A percentile compares a stretch with the other conserved stretches of the same genome.
Evolutionary conservation across 2,329 filamentous ascomycete genomes (phyloP).

Genomic region (Leptodontidium sp.): DNA sequence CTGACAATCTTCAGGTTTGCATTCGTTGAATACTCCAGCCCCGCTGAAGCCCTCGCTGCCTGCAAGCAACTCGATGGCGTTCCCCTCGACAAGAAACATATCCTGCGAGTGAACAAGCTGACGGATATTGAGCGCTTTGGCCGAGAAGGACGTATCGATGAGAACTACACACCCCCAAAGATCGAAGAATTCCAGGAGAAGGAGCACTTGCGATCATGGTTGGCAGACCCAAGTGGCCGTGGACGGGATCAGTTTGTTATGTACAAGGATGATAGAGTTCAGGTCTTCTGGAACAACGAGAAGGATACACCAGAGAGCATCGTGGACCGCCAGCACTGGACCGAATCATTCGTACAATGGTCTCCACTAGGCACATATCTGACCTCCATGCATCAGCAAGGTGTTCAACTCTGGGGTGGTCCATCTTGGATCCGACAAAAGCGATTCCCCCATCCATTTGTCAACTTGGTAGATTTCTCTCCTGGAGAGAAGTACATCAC

Average conservation of each 20-base stretch:
- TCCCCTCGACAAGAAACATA: constrained; percentile 96
- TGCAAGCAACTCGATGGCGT: constrained; percentile 87
- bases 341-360: constrained; percentile 98
- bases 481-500: constrained; percentile 91
- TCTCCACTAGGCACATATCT: constrained; percentile 94
- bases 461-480: constrained; percentile 96
- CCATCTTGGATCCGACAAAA: constrained; percentile 88
- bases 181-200: constrained; percentile 89
- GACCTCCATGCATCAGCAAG: constrained; percentile 93
- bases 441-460: constrained; percentile 92
- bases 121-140: constrained; percentile 98
- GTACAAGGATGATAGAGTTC: constrained; percentile 90
- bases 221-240: constrained; percentile 80
- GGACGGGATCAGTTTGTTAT: constrained; percentile 96
- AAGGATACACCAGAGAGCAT: constrained; percentile 87
- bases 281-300: constrained; percentile 98
- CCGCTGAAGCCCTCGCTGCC: constrained; percentile 88
- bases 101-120: constrained; percentile 93
- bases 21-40: constrained; percentile 94
- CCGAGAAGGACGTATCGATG: constrained; percentile 90
- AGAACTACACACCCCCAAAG: constrained; percentile 83
- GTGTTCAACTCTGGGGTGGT: constrained; percentile 97
- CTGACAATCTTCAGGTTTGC: constrained; percentile 72
- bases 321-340: constrained; percentile 95
- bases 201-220: constrained; percentile 93